Base-by-base conservation (phyloP, 768 basidiomycete genomes). In the Leccinum sublutescens region DNA sequence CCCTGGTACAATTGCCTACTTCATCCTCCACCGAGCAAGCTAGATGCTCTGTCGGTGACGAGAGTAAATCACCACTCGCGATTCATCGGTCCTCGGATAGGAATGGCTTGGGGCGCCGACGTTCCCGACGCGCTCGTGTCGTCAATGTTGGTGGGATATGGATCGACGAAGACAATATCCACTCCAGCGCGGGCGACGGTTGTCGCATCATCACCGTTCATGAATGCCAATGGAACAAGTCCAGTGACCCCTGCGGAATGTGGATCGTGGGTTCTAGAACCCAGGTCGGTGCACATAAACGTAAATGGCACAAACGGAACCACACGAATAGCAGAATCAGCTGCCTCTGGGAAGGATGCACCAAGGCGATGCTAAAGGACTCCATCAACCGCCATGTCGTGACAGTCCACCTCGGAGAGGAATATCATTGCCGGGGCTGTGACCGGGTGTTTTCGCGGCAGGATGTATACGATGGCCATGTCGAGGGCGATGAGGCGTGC, bases 161-260 rank as follows among this genome's bases (percentile, higher is more conserved):
- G 56, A 54, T 61, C 48, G 56, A 61, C 49, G 33, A 53, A 27
- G 60, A 43, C 1, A 52, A 58, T 36, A 25, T 57, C 45, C 31
- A 6, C 50, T 31, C 31, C 14, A 36, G 15, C 17, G 23, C 21
- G 25, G 15, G 11, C 2, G 12, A 33, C 7, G 25, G 31, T 33
- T 29, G 27, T 29, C 27, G 27, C 0, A 33, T 15, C 4, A 50
- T 62, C 49, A 27, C 33, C 31, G 50, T 55, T 15, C 45, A 59
- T 8, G 17, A 59, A 48, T 55, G 61, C 19, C 38, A 50, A 14
- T 58, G 52, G 60, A 48, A 19, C n/a, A 31, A n/a, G 50, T 23
- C 49, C n/a, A 29, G 33, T 10, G 17, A 14, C 12, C 56, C 60
- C 6, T 61, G 57, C 14, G 57, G 31, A 15, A 58, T 58, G 40